phyloP scores from a whole-genome alignment of 345 rosid species.

The Murraya paniculata region DNA sequence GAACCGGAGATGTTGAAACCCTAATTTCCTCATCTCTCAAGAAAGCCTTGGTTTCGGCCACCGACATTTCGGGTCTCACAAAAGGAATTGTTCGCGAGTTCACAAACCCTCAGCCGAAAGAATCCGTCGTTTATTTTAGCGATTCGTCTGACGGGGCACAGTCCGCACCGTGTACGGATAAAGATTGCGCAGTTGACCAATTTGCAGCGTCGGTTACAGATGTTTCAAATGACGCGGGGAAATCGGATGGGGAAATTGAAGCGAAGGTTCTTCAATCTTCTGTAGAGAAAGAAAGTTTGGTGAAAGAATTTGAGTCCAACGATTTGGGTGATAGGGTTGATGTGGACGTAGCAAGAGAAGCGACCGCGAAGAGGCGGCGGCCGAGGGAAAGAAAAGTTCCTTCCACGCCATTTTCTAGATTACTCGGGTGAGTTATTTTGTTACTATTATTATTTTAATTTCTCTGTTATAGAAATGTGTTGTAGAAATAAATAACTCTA shows the following conservation, averaged over 20 bases:
- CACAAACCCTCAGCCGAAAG: conserved; percentile 45
- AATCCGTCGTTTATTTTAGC: conserved; percentile 62
- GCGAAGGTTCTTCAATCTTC: conserved; percentile 19
- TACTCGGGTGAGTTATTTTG: conserved; percentile 57
- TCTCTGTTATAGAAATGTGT: too few species aligned
- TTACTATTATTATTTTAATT: background rate
- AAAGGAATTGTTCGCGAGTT: conserved; percentile 60
- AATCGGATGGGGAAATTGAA: conserved; percentile 2
- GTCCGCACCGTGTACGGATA: background rate
- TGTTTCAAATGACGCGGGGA: background rate
- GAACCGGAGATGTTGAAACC: conserved; percentile 54
- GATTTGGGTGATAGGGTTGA: conserved; percentile 19
- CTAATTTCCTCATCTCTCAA: conserved; percentile 56
- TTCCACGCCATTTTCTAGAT: conserved; percentile 83
- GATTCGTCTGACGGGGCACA: conserved; percentile 5
- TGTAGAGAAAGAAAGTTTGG: conserved; percentile 16
- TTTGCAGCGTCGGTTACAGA: background rate
- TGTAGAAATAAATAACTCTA: too few species aligned
- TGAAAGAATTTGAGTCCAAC: conserved; percentile 22
- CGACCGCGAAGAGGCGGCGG: conserved; percentile 53
- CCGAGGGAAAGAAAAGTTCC: conserved; percentile 93
- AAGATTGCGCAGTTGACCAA: background rate
- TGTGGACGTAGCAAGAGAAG: conserved; percentile 21
- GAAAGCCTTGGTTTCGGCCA: conserved; percentile 62
- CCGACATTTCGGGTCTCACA: conserved; percentile 80